These are phyloP conservation scores for Phytophthora ramorum DNA, from an alignment of 352 stramenopile species.

Conservation along the genomic window DNA sequence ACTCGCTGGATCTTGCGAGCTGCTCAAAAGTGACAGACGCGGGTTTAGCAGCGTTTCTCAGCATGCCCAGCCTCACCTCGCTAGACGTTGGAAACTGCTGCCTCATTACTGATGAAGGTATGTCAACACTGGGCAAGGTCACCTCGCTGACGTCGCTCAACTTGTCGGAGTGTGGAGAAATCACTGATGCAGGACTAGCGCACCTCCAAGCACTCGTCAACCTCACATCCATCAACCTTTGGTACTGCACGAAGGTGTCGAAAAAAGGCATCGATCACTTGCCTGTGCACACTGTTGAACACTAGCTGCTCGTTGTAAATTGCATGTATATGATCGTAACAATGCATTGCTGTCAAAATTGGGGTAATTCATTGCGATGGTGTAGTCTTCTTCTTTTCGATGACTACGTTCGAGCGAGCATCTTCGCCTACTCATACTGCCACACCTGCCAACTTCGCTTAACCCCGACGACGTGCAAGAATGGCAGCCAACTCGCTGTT, in stretches of 20 bases:
- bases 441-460: not conserved
- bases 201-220: slow-evolving; percentile 55
- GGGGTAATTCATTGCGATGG: slow-evolving; percentile 19
- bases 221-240: slow-evolving; percentile 75
- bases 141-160: slow-evolving; percentile 73
- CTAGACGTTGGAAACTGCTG: slow-evolving; percentile 88
- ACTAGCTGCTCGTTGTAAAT: not conserved
- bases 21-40: slow-evolving; percentile 74
- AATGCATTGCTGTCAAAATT: slow-evolving; percentile 18
- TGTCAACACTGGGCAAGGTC: slow-evolving; percentile 54
- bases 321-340: not conserved
- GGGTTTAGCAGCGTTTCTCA: slow-evolving; percentile 54
- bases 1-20: slow-evolving; percentile 78
- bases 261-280: slow-evolving; percentile 58
- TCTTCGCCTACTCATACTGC: not conserved
- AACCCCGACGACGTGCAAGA: slow-evolving; percentile 69
- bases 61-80: slow-evolving; percentile 59
- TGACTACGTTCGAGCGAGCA: slow-evolving; percentile 1
- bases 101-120: slow-evolving; percentile 69
- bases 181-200: slow-evolving; percentile 66
- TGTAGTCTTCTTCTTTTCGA: slow-evolving; percentile 5
- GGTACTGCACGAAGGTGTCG: slow-evolving; percentile 86
- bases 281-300: slow-evolving; percentile 57
- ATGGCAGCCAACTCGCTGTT: slow-evolving; percentile 87
- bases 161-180: slow-evolving; percentile 72